Evolutionary conservation across 352 stramenopile genomes (phyloP).

Genomic region (Blastocystis sp.): DNA sequence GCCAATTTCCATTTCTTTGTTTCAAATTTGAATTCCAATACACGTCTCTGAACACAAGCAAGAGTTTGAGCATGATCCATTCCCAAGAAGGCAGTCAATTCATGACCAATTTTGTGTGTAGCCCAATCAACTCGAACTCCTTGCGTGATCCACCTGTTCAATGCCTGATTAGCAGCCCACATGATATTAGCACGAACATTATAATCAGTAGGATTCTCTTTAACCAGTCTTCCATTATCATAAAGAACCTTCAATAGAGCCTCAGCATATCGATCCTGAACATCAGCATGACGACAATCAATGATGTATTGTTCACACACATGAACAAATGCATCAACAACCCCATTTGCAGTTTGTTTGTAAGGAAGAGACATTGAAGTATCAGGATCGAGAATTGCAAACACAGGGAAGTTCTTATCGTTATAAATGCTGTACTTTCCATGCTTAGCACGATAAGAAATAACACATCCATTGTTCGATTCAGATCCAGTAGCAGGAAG

Average conservation of each 20-base stretch:
- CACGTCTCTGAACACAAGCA: conserved; percentile 31
- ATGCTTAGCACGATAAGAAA: conserved; percentile 10
- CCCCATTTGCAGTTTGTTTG: conserved; percentile 25
- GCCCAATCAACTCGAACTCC: conserved; percentile 54
- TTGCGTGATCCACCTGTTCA: conserved; percentile 55
- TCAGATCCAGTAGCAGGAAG: conserved; percentile 58
- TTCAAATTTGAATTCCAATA: conserved; percentile 51
- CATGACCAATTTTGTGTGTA: conserved; percentile 57
- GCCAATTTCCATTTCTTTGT: conserved; percentile 47
- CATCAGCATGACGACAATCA: conserved; percentile 12
- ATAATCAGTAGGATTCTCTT: conserved; percentile 27
- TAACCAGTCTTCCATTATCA: conserved; percentile 33
- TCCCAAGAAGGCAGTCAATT: conserved; percentile 47
- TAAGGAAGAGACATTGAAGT: conserved; percentile 52
- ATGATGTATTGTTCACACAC: conserved; percentile 60
- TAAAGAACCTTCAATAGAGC: conserved; percentile 27
- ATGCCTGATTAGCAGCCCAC: conserved; percentile 59
- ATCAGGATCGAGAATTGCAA: conserved; percentile 35
- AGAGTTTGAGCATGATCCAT: conserved; percentile 57
- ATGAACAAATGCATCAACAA: conserved; percentile 52
- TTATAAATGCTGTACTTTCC: background rate
- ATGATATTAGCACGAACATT: conserved; percentile 53
- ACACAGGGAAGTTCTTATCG: background rate
- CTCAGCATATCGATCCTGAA: conserved; percentile 57
- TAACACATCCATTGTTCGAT: background rate